Evolutionary conservation across 2,329 filamentous ascomycete genomes (phyloP), one percentile per base, ranked within the genome.

Genomic region (Amauroascus verrucosus): DNA sequence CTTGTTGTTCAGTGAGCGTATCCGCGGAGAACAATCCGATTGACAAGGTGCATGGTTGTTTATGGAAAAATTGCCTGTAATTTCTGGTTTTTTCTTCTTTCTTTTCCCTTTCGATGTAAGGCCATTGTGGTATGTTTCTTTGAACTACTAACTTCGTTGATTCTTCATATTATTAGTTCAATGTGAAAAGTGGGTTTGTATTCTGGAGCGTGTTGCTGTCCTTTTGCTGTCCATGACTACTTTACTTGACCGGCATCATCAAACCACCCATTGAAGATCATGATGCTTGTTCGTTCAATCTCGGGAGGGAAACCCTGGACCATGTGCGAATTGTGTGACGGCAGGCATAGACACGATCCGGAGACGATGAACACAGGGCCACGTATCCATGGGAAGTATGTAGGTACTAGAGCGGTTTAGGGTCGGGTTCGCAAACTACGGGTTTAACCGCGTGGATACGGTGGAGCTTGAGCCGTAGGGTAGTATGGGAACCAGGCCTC

Each of bases 361-460:
- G 9, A 6, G 11, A 5, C 6, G 16, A 20, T 14, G 18, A 20
- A 40, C 37, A 16, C 37, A 16, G 9, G 18, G 37, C 37, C 37
- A 40, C 38, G 18, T 24, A 41, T 8, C 18, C 7, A 22, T 38
- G 14, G 6, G 7, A 18, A 3, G 16, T 24, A 18, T 6, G 24
- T 8, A 5, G 24, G 18, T 24, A n/a, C n/a, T n/a, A n/a, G n/a
- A n/a, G n/a, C n/a, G n/a, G n/a, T n/a, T n/a, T 18, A 20, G 24
- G 38, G 38, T 5, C 24, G 20, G 20, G 38, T 24, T 41, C 11
- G 3, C 9, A 13, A 33, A 13, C 24, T 46, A 46, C 43, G 43
- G 43, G 43, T 32, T 16, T 46, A 46, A 46, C 43, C 43, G 43
- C 43, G n/a, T 46, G 43, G 43, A 46, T 32, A 18, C 9, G 18